Evolutionary conservation across 164 flowering plant genomes (phyloP).

Genomic region (Umbilicus rupestris): DNA sequence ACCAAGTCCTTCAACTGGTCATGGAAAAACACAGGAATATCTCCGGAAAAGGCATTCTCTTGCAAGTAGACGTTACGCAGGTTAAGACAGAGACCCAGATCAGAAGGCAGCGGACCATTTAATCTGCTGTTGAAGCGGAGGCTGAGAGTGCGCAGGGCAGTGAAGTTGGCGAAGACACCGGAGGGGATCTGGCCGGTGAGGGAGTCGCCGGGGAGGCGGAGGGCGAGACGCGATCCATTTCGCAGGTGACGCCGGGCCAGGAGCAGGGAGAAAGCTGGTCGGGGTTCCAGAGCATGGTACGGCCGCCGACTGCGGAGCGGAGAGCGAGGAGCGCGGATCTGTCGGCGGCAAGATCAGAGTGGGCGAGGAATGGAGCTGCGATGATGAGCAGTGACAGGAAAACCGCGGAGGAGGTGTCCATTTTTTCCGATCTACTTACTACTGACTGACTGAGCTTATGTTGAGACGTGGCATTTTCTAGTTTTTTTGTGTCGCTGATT

Average conservation of each 20-base stretch:
- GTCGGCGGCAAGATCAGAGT: too few species aligned
- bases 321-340: too few species aligned
- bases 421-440: too few species aligned
- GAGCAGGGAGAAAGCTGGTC: conserved; percentile 24
- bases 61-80: conserved; percentile 64
- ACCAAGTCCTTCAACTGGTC: conserved; percentile 34
- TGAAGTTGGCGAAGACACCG: conserved; percentile 46
- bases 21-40: conserved; percentile 42
- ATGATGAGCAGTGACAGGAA: too few species aligned
- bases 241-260: conserved; percentile 61
- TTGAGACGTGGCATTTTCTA: too few species aligned
- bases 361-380: too few species aligned
- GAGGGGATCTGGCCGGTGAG: conserved; percentile 34
- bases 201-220: conserved; percentile 42
- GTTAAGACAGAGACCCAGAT: conserved; percentile 34
- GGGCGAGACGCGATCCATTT: conserved; percentile 32
- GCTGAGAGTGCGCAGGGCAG: conserved; percentile 45
- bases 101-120: conserved; percentile 53
- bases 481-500: too few species aligned
- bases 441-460: too few species aligned
- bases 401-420: too few species aligned
- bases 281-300: too few species aligned
- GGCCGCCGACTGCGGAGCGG: too few species aligned
- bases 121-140: conserved; percentile 56
- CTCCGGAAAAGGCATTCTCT: conserved; percentile 55